phyloP scores from a whole-genome alignment of 768 basidiomycete genomes.

The Goffeauzyma gilvescens region DNA sequence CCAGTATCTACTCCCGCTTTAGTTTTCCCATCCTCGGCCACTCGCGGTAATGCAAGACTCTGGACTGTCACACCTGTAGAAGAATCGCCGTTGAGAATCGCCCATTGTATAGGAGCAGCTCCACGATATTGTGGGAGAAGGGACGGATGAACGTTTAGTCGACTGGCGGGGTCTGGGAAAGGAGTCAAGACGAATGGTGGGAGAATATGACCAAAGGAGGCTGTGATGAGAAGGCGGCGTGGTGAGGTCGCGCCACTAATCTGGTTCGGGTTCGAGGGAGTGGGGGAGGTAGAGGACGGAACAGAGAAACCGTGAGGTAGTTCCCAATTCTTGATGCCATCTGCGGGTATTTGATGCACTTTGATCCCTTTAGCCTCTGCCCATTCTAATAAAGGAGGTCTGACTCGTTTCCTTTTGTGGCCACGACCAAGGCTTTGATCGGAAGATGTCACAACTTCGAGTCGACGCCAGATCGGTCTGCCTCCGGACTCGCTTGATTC shows the following conservation, averaged over 20 bases:
- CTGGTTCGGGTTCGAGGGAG: background rate
- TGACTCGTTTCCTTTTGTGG: no score
- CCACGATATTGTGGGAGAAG: slow-evolving; percentile 73
- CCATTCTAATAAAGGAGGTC: background rate
- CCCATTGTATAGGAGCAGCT: slow-evolving; percentile 72
- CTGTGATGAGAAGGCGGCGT: slow-evolving; percentile 69
- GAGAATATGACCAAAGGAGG: slow-evolving; percentile 77
- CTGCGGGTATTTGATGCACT: background rate
- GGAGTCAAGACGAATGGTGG: slow-evolving; percentile 39
- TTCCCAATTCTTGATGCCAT: no score
- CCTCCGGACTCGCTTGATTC: background rate
- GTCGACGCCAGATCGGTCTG: no score
- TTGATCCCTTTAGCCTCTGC: background rate
- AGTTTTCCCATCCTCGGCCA: slow-evolving; percentile 47
- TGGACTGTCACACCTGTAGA: slow-evolving; percentile 60
- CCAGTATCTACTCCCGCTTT: slow-evolving; percentile 62
- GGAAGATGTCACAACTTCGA: no score
- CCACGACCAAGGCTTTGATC: no score
- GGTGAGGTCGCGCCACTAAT: no score
- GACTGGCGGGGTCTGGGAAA: slow-evolving; percentile 40
- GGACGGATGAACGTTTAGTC: slow-evolving; percentile 79
- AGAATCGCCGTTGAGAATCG: slow-evolving; percentile 47
- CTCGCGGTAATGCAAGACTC: slow-evolving; percentile 36
- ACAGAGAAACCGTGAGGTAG: no score
- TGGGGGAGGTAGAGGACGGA: background rate